These are phyloP conservation scores for Phytophthora agathidicida DNA, from an alignment of 352 stramenopile genomes.

Conservation along the genomic window DNA sequence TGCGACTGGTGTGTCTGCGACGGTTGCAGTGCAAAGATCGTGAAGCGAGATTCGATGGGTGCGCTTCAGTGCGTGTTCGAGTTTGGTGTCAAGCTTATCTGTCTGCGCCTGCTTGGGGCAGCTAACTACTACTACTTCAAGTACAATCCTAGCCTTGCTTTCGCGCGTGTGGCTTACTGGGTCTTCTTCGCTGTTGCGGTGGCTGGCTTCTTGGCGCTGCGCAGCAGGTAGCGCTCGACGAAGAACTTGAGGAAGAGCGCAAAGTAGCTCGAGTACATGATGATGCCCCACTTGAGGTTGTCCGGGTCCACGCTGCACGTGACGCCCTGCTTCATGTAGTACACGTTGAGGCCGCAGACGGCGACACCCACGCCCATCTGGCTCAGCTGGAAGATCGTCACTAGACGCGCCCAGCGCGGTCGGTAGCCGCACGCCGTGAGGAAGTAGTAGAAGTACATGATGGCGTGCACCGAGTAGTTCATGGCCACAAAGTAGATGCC, in stretches of 20 bases:
- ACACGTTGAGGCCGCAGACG: constrained; percentile 73
- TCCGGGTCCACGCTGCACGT: constrained; percentile 79
- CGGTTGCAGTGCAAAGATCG: constrained; percentile 10
- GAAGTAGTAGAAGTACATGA: constrained; percentile 99
- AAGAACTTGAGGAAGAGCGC: constrained; percentile 94
- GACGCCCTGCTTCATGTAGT: constrained; percentile 78
- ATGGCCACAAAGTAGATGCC: constrained; percentile 98
- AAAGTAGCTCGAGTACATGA: constrained; percentile 96
- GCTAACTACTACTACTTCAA: constrained; percentile 33
- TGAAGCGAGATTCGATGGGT: constrained; percentile 7
- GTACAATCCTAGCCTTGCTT: constrained; percentile 29
- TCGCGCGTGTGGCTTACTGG: constrained; percentile 30
- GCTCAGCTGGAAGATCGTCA: constrained; percentile 92
- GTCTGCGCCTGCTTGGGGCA: constrained; percentile 4
- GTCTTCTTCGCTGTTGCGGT: constrained; percentile 42
- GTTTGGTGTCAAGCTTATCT: constrained; percentile 11
- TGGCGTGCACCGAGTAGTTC: constrained; percentile 97
- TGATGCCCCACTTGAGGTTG: constrained; percentile 89
- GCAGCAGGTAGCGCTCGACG: constrained; percentile 87
- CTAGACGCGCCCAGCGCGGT: constrained; percentile 73
- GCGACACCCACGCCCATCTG: constrained; percentile 87
- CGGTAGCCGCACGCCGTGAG: constrained; percentile 86
- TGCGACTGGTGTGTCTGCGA: constrained; percentile 14
- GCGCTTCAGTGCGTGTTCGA: background rate
- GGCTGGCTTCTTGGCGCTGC: constrained; percentile 41